Evolutionary conservation across 140 eudicot genomes (phyloP).

Genomic region (Eryngium alpinum): DNA sequence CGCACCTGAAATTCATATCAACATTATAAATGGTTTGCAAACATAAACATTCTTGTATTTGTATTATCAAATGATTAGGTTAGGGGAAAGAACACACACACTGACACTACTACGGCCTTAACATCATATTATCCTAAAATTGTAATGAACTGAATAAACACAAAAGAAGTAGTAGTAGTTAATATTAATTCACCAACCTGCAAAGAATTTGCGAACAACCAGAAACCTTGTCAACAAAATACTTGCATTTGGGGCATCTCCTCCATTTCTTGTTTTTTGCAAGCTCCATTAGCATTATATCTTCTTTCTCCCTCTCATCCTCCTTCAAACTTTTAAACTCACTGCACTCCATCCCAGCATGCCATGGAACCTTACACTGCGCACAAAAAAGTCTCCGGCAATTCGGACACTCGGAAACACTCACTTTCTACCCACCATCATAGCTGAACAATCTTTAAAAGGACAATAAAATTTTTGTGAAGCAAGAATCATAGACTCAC

Average conservation of each 20-base stretch:
- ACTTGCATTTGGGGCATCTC: slow-evolving; percentile 9
- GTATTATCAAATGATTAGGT: neutral
- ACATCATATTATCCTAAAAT: too few relatives aligned
- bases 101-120: too few relatives aligned
- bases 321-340: slow-evolving; percentile 15
- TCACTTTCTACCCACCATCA: slow-evolving; percentile 29
- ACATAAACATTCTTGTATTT: too few relatives aligned
- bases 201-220: neutral
- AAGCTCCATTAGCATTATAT: slow-evolving; percentile 8
- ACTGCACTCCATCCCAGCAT: slow-evolving; percentile 29
- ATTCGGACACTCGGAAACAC: slow-evolving; percentile 34
- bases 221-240: neutral
- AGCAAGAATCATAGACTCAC: slow-evolving; percentile 22
- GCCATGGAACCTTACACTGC: slow-evolving; percentile 53
- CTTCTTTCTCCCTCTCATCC: neutral
- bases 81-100: neutral
- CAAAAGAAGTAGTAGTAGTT: too few relatives aligned
- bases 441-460: slow-evolving; percentile 41
- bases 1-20: neutral
- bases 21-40: too few relatives aligned
- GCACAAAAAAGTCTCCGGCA: slow-evolving; percentile 53
- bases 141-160: too few relatives aligned
- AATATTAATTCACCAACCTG: neutral
- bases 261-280: slow-evolving; percentile 9
- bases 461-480: slow-evolving; percentile 39